Base-by-base conservation (phyloP, 371 early-diverging fungal species). In the Mucor plumbeus region DNA sequence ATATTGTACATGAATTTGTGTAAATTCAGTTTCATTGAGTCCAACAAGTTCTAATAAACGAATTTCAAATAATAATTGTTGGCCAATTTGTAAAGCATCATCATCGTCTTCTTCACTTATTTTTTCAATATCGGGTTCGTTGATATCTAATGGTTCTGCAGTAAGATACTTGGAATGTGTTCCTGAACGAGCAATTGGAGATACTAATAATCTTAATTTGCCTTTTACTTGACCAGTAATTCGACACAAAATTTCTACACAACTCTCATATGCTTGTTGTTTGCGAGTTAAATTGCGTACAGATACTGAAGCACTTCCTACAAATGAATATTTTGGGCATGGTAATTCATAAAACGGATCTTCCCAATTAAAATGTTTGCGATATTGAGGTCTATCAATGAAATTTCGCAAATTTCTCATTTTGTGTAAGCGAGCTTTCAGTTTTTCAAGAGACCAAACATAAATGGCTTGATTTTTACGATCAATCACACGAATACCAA, bases 341-440 rank as follows among this genome's bases (percentile, higher is more conserved):
- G 90, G 87, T 3, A 77, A 78, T 59, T 90, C 88, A 56, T 89
- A 90, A 65, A 93, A 92, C 0, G 92, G 91, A 59, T 92, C 92
- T 66, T 88, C 88, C 80, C 85, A 83, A 44, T 87, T 89, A 63
- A 91, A 86, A 40, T 92, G 91, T 15, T 87, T 83, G 19, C 89
- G 77, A 64, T 90, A 90, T 35, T 86, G 78, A 19, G 94, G 91
- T 26, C 83, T 81, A 60, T 93, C 94, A 21, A 84, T 80, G 64
- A 85, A 88, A 31, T 91, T 85, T 69, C 90, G 90, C 61, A 93
- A 70, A 21, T 88, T 88, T 2, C 90, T 87, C 96, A 96, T 95
- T 36, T 85, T 82, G 26, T 88, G 84, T 15, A 96, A 71, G 8
- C 89, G 85, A 21, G 65, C 66, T 48, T 83, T 87, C 36, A 96